These are phyloP conservation scores for Asterella californica DNA, from an alignment of 225 moss, liverwort and hornwort genomes.

Conservation along the genomic window DNA sequence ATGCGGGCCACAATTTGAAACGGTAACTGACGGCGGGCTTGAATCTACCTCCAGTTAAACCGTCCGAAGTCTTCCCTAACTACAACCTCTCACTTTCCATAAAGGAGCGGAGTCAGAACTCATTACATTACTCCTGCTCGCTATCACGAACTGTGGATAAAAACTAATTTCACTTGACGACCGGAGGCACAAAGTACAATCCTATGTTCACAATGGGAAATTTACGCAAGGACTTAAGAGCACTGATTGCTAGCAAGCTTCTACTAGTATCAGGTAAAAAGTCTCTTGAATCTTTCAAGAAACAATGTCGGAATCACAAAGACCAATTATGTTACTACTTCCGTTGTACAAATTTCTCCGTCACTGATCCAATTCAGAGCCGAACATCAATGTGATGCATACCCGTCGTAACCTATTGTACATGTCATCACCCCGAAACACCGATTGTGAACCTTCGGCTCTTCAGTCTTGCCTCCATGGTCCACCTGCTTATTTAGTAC, in stretches of 20 bases:
- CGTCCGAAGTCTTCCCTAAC: background rate
- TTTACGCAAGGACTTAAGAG: background rate
- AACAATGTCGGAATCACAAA: background rate
- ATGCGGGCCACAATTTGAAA: too few relatives aligned
- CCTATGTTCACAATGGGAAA: background rate
- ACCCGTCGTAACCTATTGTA: conserved; percentile 1
- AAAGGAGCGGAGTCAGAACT: background rate
- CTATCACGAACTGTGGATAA: too few relatives aligned
- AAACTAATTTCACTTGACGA: too few relatives aligned
- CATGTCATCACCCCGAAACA: background rate
- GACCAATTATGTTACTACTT: too few relatives aligned
- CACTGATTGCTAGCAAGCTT: background rate
- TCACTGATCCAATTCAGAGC: background rate
- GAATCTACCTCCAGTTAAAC: too few relatives aligned
- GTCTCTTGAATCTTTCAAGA: too few relatives aligned
- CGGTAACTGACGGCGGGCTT: too few relatives aligned
- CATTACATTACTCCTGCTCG: background rate
- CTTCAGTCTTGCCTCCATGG: background rate
- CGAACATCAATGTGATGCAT: conserved; percentile 13
- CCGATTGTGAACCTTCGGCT: background rate
- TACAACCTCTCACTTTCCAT: background rate
- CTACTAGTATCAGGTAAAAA: background rate
- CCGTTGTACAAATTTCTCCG: background rate
- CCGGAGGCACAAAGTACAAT: too few relatives aligned
- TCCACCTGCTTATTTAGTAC: background rate